Base-by-base conservation (phyloP, 495 filamentous ascomycete genomes). In the Aspergillus indologenus region DNA sequence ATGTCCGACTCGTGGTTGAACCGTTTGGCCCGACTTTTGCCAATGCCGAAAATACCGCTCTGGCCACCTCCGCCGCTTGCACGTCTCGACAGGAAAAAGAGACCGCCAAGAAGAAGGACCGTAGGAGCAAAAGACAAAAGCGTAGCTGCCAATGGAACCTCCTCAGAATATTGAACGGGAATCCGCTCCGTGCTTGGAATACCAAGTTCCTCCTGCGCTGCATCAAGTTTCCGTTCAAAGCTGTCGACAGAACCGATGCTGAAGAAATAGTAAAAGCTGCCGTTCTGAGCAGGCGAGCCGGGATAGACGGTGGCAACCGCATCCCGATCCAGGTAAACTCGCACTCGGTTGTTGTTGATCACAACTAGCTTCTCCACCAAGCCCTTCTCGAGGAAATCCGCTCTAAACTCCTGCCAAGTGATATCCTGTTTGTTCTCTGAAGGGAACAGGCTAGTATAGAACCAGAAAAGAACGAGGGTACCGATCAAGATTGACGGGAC, bases 1-100 rank as follows among this genome's bases (percentile, higher is more conserved):
- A 98, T 82, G 61, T 95, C 90, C 3, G 90, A 88, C 77, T 98
- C 95, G 57, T 97, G 92, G 71, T 96, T 98, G 77, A 98, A 98
- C 57, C 87, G 87, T 77, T 96, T 98, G 40, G 94, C 94, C 58
- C 90, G 87, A 71, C 92, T 96, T 81, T 92, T 92, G 53, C 92
- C 88, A 67, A 98, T 96, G 44, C 92, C 91, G 67, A 98, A 97
- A 55, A 98, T 87, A 59, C 92, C 91, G 65, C 85, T 84, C 57
- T 84, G 78, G 44, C 90, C 87, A 59, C 87, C 87, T 57, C 83
- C 85, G 61, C 83, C 78, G 45, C 81, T 79, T 22, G 86, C 85
- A 66, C 90, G 85, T 31, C 87, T 79, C 46, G 87, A 86, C 45
- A 88, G 66, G 74, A 81, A 97, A 68, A 87, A 81, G 40, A 96